Conservation (phyloP, 176 grass and related monocot species). For the Elymus sibiricus region DNA sequence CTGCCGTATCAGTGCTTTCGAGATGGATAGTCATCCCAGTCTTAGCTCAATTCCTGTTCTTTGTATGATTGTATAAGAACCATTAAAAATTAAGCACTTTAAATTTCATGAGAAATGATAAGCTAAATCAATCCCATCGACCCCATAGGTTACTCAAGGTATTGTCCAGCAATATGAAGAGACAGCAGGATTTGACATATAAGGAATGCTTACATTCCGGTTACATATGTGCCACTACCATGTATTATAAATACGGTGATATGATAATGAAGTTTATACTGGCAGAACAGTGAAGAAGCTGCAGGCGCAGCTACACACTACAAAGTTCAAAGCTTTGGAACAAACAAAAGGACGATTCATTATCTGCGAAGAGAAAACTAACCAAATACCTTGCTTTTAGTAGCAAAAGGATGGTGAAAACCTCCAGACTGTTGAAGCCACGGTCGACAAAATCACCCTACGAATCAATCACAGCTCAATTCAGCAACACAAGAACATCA, state of each 20-base stretch:
- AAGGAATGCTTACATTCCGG: neutral
- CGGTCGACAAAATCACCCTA: conserved; percentile 99
- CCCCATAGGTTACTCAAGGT: neutral
- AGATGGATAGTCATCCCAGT: neutral
- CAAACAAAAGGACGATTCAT: neutral
- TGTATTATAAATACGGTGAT: neutral
- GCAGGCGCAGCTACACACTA: neutral
- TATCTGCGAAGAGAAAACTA: neutral
- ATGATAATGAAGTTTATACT: neutral
- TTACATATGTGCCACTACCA: neutral
- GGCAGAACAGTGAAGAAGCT: neutral
- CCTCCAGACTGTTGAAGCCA: conserved; percentile 96
- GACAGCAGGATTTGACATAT: neutral
- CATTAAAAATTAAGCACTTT: no score
- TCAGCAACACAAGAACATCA: conserved; percentile 24
- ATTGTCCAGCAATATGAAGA: neutral
- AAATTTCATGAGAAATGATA: neutral
- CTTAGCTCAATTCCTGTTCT: neutral
- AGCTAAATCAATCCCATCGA: neutral
- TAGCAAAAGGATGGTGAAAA: conserved; percentile 95
- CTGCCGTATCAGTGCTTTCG: no score
- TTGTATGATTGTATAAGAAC: neutral
- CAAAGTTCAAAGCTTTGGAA: conserved; percentile 15
- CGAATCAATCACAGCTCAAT: neutral
- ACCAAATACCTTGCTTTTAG: conserved; percentile 91